Conservation (phyloP, 176 grass and related monocot genomes). For the Musa acuminata region DNA sequence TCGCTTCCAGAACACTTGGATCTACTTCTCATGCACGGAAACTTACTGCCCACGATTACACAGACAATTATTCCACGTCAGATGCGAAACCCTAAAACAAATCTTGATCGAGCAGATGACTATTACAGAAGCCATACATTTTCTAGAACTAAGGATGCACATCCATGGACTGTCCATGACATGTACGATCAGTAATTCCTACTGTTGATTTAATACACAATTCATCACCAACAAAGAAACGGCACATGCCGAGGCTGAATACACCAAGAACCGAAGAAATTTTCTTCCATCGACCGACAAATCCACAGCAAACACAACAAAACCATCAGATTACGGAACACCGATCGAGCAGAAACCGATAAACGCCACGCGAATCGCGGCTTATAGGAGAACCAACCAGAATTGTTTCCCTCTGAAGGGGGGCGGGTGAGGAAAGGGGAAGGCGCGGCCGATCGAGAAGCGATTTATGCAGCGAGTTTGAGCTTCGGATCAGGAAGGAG, state of each 20-base stretch:
- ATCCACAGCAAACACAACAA: neutral
- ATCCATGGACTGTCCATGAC: neutral
- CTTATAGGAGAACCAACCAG: neutral
- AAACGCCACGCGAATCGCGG: neutral
- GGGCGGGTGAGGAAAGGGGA: too few relatives aligned
- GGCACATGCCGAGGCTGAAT: neutral
- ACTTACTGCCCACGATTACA: neutral
- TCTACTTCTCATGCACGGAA: neutral
- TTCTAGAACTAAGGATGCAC: neutral
- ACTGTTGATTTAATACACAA: neutral
- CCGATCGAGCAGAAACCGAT: neutral
- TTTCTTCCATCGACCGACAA: neutral
- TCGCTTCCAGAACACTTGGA: neutral
- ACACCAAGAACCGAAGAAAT: neutral
- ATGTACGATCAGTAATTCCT: neutral
- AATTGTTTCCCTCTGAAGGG: neutral
- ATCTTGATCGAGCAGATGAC: neutral
- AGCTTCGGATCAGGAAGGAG: neutral
- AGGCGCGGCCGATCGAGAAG: neutral
- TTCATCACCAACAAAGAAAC: neutral
- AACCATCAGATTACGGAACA: neutral
- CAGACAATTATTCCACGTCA: too few relatives aligned
- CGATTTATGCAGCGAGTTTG: neutral
- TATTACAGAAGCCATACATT: neutral
- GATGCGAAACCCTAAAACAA: neutral